Percentiles rank a stretch among this genome's conserved stretches.
phyloP scores from a whole-genome alignment of 139 green algal genomes.

The Dunaliella sp. region DNA sequence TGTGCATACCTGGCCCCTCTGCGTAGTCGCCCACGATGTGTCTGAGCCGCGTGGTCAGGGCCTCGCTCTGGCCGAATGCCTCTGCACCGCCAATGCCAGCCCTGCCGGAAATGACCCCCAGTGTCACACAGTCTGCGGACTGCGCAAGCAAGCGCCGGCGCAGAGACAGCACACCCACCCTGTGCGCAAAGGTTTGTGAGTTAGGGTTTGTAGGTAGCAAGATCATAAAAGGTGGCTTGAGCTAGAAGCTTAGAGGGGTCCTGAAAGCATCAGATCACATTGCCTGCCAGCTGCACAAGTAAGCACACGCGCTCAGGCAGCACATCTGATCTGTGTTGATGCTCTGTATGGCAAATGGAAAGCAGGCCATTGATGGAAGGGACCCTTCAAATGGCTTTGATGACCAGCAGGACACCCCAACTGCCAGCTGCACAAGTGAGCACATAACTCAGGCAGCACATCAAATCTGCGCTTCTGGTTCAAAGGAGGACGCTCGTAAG shows the following conservation, averaged over 20 bases:
- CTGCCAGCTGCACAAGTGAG: too few relatives aligned
- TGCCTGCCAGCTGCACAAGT: constrained; percentile 51
- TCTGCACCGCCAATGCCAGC: constrained; percentile 34
- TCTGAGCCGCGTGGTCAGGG: constrained; percentile 73
- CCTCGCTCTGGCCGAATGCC: constrained; percentile 83
- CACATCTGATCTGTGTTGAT: constrained; percentile 47
- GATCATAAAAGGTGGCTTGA: too few relatives aligned
- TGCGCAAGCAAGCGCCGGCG: constrained; percentile 60
- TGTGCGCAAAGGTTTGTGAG: constrained; percentile 2
- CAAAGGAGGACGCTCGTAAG: too few relatives aligned
- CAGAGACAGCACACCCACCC: constrained; percentile 59
- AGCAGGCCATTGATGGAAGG: too few relatives aligned
- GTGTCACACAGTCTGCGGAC: constrained; percentile 45
- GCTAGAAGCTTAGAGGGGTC: too few relatives aligned
- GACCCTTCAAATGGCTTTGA: too few relatives aligned
- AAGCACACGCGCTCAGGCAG: constrained; percentile 57
- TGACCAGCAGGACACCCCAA: too few relatives aligned
- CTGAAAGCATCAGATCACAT: too few relatives aligned
- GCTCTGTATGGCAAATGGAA: too few relatives aligned
- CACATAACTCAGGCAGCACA: too few relatives aligned
- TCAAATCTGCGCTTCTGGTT: too few relatives aligned
- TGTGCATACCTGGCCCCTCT: constrained; percentile 54
- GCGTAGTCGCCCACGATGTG: constrained; percentile 83
- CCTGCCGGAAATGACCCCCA: constrained; percentile 36
- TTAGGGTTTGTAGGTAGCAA: too few relatives aligned